phyloP scores from a whole-genome alignment of 1,284 basidiomycete species.

The Volvariella volvacea region DNA sequence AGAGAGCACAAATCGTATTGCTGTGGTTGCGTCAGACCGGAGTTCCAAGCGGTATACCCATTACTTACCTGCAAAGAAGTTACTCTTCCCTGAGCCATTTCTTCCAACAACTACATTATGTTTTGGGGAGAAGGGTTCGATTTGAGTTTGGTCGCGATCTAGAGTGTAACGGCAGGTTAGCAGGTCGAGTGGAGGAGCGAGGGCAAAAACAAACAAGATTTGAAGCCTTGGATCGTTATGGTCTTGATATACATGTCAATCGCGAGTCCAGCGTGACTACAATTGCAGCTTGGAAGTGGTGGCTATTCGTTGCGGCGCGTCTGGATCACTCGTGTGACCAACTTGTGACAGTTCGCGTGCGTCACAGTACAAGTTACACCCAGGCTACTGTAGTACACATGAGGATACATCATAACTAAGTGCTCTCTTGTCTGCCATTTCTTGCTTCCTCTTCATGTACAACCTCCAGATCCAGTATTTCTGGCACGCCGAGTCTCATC shows the following conservation, averaged over 20 bases:
- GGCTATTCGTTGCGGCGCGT: too few species aligned
- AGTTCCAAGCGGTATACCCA: not conserved
- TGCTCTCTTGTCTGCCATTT: too few species aligned
- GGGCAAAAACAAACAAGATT: slow-evolving; percentile 64
- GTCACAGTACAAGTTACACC: too few species aligned
- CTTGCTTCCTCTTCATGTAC: too few species aligned
- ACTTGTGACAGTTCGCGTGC: too few species aligned
- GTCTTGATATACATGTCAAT: slow-evolving; percentile 84
- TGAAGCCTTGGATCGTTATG: slow-evolving; percentile 94
- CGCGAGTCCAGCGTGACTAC: too few species aligned
- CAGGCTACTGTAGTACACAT: too few species aligned
- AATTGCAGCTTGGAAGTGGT: too few species aligned
- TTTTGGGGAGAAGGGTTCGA: slow-evolving; percentile 75
- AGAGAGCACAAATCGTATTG: slow-evolving; percentile 94
- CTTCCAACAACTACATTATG: slow-evolving; percentile 94
- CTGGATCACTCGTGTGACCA: too few species aligned
- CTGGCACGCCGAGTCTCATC: too few species aligned
- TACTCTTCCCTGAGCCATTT: slow-evolving; percentile 95
- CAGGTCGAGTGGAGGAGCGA: not conserved
- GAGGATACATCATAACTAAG: too few species aligned
- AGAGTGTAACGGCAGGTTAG: slow-evolving; percentile 3
- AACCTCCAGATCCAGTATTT: too few species aligned
- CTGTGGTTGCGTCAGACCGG: slow-evolving; percentile 28
- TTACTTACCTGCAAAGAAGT: slow-evolving; percentile 84
- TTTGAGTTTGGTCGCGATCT: slow-evolving; percentile 80